These are phyloP conservation scores for Lithocarpus polystachyus DNA, from an alignment of 306 rosid genomes.

Conservation along the genomic window DNA sequence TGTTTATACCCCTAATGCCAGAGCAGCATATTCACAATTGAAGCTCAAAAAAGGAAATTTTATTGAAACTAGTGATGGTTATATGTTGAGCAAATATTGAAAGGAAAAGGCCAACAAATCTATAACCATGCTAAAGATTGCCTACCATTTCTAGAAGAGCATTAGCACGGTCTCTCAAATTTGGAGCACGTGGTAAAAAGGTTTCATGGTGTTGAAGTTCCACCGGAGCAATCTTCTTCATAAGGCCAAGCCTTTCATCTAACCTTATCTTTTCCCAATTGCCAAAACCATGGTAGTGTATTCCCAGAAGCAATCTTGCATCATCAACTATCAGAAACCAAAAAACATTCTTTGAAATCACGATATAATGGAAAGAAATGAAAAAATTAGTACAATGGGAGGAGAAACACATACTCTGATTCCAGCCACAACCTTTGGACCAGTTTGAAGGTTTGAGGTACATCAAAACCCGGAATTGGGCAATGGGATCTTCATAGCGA, in stretches of 20 bases:
- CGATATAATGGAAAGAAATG: background rate
- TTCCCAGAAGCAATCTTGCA: conserved; percentile 95
- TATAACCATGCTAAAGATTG: conserved; percentile 7
- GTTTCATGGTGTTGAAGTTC: conserved; percentile 99
- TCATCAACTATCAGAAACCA: conserved; percentile 76
- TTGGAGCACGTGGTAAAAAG: conserved; percentile 97
- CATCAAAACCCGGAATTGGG: conserved; percentile 78
- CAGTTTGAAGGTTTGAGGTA: conserved; percentile 95
- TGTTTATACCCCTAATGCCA: background rate
- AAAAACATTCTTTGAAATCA: conserved; percentile 8
- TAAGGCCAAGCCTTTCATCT: conserved; percentile 92
- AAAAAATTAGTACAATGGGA: conserved; percentile 1
- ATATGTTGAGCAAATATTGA: background rate
- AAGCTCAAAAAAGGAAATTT: background rate
- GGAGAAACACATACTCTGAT: conserved; percentile 73
- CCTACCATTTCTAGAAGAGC: conserved; percentile 95
- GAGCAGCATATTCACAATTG: background rate
- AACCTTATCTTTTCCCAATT: conserved; percentile 95
- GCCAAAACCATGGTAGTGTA: conserved; percentile 92
- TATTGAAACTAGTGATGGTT: background rate
- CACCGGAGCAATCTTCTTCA: conserved; percentile 92
- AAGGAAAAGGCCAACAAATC: background rate
- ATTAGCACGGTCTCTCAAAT: conserved; percentile 96
- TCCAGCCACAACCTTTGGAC: conserved; percentile 99
- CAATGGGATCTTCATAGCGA: conserved; percentile 90